A percentile compares a stretch with the other conserved stretches of the same genome.
These are phyloP conservation scores for Teratosphaeria destructans DNA, from an alignment of 2,329 filamentous ascomycete genomes.

Conservation along the genomic window DNA sequence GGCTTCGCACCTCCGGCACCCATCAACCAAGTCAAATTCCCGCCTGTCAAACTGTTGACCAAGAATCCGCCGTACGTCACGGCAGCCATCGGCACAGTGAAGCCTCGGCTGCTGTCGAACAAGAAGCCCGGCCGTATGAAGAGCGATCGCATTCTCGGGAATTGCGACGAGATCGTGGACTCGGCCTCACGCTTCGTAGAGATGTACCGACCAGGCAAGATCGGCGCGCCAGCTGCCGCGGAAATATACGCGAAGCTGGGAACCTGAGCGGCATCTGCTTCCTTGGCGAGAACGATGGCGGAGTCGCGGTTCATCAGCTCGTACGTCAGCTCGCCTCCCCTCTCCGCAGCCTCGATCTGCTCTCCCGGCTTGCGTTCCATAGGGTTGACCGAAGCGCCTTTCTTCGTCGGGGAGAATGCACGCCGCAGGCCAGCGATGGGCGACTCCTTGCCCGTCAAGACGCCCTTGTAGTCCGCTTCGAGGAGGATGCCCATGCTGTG, in stretches of 20 bases:
- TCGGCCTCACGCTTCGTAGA: conserved; percentile 88
- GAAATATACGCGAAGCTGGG: conserved; percentile 77
- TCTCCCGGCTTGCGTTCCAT: conserved; percentile 51
- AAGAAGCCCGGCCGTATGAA: conserved; percentile 82
- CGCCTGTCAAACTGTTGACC: conserved; percentile 68
- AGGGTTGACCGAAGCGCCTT: conserved; percentile 53
- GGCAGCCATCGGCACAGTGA: conserved; percentile 78
- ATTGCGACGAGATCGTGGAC: conserved; percentile 57
- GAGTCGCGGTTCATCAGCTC: conserved; percentile 93
- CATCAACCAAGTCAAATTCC: conserved; percentile 64
- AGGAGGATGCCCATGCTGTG: conserved; percentile 94
- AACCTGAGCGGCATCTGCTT: conserved; percentile 55
- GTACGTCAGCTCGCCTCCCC: conserved; percentile 75
- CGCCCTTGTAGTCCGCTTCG: conserved; percentile 95
- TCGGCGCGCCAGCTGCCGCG: conserved; percentile 72
- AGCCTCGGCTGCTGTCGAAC: conserved; percentile 70
- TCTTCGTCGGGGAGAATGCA: conserved; percentile 60
- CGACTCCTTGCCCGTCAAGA: conserved; percentile 72
- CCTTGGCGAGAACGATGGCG: conserved; percentile 72
- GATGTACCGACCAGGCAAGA: conserved; percentile 78
- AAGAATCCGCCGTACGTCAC: conserved; percentile 63
- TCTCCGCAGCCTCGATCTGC: conserved; percentile 54
- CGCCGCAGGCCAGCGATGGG: conserved; percentile 67
- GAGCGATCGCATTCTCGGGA: conserved; percentile 65
- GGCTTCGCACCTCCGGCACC: conserved; percentile 79